Conservation (phyloP, 169 alveolate genomes). For the Eimeria maxima region DNA sequence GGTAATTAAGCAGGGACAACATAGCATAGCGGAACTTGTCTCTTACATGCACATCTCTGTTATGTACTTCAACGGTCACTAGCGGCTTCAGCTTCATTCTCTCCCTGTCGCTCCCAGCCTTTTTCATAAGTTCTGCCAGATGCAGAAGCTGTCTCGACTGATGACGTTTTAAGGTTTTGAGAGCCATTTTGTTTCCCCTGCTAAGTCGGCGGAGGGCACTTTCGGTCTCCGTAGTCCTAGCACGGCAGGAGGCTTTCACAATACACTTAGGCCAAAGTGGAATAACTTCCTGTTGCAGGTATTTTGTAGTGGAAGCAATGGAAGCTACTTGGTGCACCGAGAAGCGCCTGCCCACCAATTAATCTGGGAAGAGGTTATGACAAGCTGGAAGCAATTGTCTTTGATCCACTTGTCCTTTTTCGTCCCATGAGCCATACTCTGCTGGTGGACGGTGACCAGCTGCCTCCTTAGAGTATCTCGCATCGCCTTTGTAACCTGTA, state of each 20-base stretch:
- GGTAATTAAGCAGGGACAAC: neutral
- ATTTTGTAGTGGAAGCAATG: neutral
- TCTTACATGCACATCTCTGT: constrained; percentile 92
- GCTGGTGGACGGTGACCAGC: constrained; percentile 86
- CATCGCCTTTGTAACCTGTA: constrained; percentile 87
- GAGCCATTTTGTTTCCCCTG: constrained; percentile 93
- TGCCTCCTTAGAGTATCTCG: constrained; percentile 87
- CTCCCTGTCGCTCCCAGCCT: constrained; percentile 90
- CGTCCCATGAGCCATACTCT: constrained; percentile 87
- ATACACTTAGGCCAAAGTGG: neutral
- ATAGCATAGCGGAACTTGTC: neutral
- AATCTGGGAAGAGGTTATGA: constrained; percentile 95
- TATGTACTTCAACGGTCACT: constrained; percentile 96
- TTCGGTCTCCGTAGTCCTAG: constrained; percentile 89
- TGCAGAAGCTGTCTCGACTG: constrained; percentile 93
- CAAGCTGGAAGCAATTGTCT: constrained; percentile 91
- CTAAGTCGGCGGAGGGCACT: constrained; percentile 91
- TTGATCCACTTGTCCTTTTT: constrained; percentile 92
- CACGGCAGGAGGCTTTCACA: neutral
- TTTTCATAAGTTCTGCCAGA: constrained; percentile 93
- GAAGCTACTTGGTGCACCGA: neutral
- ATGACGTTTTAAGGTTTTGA: constrained; percentile 92
- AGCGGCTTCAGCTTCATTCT: constrained; percentile 95
- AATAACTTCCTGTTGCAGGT: neutral
- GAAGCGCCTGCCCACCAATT: constrained; percentile 90